Conservation (phyloP, 257 asterid genomes). For the Capsicum pubescens region DNA sequence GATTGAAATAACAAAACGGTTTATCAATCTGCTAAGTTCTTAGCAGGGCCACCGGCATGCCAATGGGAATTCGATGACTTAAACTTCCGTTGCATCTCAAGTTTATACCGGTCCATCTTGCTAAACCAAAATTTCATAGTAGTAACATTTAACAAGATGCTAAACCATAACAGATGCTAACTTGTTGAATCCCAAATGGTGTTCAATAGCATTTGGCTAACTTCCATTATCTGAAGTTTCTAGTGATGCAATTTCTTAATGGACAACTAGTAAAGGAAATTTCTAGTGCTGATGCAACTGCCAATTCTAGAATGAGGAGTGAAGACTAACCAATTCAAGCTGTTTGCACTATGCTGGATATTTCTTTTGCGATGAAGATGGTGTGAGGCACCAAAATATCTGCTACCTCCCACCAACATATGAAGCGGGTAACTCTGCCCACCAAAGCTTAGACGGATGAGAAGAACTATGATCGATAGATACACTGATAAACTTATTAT, state of each 20-base stretch:
- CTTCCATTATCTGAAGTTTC: neutral
- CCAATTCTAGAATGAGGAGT: no score
- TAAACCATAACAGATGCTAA: neutral
- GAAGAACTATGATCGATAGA: neutral
- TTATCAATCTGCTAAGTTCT: neutral
- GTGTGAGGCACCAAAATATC: neutral
- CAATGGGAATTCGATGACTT: neutral
- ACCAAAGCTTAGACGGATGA: neutral
- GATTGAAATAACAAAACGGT: neutral
- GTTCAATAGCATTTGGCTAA: neutral
- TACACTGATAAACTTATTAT: neutral
- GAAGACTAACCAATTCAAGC: neutral
- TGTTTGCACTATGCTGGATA: neutral
- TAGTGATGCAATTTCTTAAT: neutral
- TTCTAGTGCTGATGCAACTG: no score
- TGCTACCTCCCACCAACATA: neutral
- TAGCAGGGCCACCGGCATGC: neutral
- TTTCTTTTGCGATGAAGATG: neutral
- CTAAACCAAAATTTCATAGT: neutral
- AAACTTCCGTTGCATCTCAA: slow-evolving; percentile 3
- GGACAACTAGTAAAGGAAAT: neutral
- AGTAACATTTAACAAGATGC: neutral
- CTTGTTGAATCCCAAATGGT: no score
- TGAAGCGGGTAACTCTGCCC: neutral
- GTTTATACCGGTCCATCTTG: neutral